Percentiles rank a stretch among this genome's conserved stretches.
These are phyloP conservation scores for Globisporangium nagaii DNA, from an alignment of 352 stramenopile genomes.

Conservation along the genomic window DNA sequence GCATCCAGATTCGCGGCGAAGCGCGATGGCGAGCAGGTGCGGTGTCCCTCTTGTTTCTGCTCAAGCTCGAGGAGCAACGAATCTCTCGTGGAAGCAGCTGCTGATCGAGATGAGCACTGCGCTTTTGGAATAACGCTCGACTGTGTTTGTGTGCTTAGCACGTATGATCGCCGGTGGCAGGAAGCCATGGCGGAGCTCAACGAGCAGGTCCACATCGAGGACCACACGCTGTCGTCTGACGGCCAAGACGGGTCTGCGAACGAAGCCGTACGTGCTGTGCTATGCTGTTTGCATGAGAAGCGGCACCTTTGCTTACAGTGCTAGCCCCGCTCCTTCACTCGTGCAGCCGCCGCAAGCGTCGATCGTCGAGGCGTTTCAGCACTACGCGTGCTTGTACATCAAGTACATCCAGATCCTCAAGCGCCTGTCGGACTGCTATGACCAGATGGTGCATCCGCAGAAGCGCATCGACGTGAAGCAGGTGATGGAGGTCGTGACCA, in stretches of 20 bases:
- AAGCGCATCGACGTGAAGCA: slow-evolving; percentile 93
- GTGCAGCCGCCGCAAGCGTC: slow-evolving; percentile 62
- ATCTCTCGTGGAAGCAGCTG: no score
- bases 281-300: no score
- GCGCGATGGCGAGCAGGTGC: slow-evolving; percentile 33
- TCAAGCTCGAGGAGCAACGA: no score
- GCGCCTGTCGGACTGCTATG: slow-evolving; percentile 88
- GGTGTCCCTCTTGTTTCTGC: not conserved
- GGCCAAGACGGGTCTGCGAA: slow-evolving; percentile 22
- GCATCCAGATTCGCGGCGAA: not conserved
- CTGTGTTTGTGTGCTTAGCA: slow-evolving; percentile 37
- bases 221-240: slow-evolving; percentile 59
- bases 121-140: no score
- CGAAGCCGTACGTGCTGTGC: slow-evolving; percentile 27
- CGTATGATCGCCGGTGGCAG: slow-evolving; percentile 87
- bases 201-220: slow-evolving; percentile 89
- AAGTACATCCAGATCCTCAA: slow-evolving; percentile 93
- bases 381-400: slow-evolving; percentile 94
- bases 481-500: slow-evolving; percentile 90
- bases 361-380: slow-evolving; percentile 90
- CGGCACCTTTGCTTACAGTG: no score
- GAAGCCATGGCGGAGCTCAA: slow-evolving; percentile 91
- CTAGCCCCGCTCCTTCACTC: no score
- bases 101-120: not conserved
- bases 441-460: slow-evolving; percentile 93